phyloP scores from a whole-genome alignment of 306 rosid genomes.

The Pyrus bretschneideri region DNA sequence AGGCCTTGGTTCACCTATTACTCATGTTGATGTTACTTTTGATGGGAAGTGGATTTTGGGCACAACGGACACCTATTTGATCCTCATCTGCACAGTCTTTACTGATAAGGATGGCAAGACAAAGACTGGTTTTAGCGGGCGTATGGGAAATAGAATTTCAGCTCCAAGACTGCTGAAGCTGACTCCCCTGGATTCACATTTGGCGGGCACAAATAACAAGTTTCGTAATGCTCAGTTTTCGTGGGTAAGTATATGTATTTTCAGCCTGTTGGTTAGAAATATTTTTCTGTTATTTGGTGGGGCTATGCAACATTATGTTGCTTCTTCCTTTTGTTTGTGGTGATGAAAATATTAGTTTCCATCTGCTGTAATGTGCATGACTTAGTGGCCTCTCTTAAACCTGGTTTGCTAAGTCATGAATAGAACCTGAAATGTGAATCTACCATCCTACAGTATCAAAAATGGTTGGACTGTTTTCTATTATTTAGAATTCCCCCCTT shows the following conservation, averaged over 20 bases:
- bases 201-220: conserved; percentile 77
- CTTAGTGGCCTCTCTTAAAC: neutral
- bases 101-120: conserved; percentile 79
- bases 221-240: conserved; percentile 94
- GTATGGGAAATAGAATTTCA: conserved; percentile 89
- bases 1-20: conserved; percentile 92
- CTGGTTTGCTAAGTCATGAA: neutral
- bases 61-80: conserved; percentile 72
- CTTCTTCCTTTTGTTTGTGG: neutral
- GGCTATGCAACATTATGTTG: neutral
- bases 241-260: conserved; percentile 52
- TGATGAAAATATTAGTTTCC: neutral
- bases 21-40: conserved; percentile 87
- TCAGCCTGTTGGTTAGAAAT: neutral
- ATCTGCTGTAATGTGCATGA: neutral
- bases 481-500: neutral
- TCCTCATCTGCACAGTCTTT: conserved; percentile 73
- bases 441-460: neutral
- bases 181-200: conserved; percentile 85
- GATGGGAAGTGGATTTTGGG: conserved; percentile 99
- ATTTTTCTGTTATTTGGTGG: neutral
- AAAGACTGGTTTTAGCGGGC: conserved; percentile 81
- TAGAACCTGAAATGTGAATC: neutral
- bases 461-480: neutral
- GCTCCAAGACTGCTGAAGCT: conserved; percentile 95